These are phyloP conservation scores for Hirschfeldia incana DNA, from an alignment of 345 rosid genomes.

Conservation along the genomic window DNA sequence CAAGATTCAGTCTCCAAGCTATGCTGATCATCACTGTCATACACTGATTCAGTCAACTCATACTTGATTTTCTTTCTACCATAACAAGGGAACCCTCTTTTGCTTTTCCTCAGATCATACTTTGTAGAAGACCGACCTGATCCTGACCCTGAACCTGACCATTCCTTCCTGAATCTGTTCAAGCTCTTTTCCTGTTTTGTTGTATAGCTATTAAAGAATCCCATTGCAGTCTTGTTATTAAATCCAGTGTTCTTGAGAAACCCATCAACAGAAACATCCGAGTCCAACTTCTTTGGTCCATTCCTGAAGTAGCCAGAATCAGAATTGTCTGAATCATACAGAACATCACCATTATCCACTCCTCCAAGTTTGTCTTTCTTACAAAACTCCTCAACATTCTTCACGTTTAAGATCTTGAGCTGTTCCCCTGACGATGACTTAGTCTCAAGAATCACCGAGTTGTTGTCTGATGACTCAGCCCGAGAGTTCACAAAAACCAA, in stretches of 20 bases:
- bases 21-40: slow-evolving; percentile 52
- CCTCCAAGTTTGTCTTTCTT: slow-evolving; percentile 37
- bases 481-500: slow-evolving; percentile 39
- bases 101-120: slow-evolving; percentile 50
- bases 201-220: slow-evolving; percentile 38
- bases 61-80: slow-evolving; percentile 45
- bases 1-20: slow-evolving; percentile 53
- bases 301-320: slow-evolving; percentile 71
- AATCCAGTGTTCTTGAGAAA: slow-evolving; percentile 39
- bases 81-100: slow-evolving; percentile 36
- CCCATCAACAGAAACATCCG: slow-evolving; percentile 56
- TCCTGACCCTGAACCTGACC: slow-evolving; percentile 30
- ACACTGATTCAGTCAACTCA: slow-evolving; percentile 44
- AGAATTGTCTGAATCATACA: slow-evolving; percentile 53
- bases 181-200: slow-evolving; percentile 43
- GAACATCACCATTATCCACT: slow-evolving; percentile 31
- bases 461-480: slow-evolving; percentile 70
- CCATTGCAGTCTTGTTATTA: slow-evolving; percentile 38
- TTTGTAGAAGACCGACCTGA: slow-evolving; percentile 43
- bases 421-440: slow-evolving; percentile 61
- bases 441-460: slow-evolving; percentile 64
- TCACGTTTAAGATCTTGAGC: slow-evolving; percentile 41
- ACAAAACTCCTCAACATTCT: slow-evolving; percentile 36
- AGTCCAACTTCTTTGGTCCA: slow-evolving; percentile 63
- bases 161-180: slow-evolving; percentile 42